Conservation (phyloP, 371 early-diverging fungal genomes). For the Mortierella sp. region DNA sequence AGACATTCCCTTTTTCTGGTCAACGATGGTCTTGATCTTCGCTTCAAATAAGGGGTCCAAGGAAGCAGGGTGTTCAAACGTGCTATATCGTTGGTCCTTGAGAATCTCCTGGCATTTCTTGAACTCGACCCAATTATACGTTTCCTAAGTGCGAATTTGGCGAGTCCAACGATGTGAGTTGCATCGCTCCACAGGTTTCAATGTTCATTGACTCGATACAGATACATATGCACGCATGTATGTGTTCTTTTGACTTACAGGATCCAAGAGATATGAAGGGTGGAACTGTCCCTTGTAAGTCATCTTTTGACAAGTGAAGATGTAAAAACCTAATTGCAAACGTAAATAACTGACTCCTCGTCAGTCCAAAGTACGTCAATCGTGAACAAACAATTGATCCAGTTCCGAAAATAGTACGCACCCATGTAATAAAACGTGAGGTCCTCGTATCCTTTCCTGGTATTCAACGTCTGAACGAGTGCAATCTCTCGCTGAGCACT, state of each 20-base stretch:
- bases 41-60: constrained; percentile 47
- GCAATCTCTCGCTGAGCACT: constrained; percentile 87
- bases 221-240: background rate
- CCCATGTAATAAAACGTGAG: constrained; percentile 92
- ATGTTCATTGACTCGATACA: background rate
- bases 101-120: constrained; percentile 46
- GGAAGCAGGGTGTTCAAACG: constrained; percentile 30
- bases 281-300: constrained; percentile 90
- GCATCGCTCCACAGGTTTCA: too few relatives aligned
- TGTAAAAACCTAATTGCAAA: constrained; percentile 80
- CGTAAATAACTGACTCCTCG: background rate
- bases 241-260: constrained; percentile 43
- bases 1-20: constrained; percentile 18
- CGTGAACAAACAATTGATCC: background rate
- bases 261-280: constrained; percentile 88
- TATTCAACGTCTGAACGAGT: constrained; percentile 61
- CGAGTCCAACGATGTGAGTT: background rate
- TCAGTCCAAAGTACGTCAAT: background rate
- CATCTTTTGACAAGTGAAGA: constrained; percentile 94
- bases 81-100: constrained; percentile 35
- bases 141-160: constrained; percentile 31
- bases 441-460: constrained; percentile 43
- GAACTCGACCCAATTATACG: constrained; percentile 53
- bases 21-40: constrained; percentile 27
- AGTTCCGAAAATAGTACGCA: constrained; percentile 31